Percentiles rank a stretch among this genome's conserved stretches.
phyloP scores from a whole-genome alignment of 2,329 filamentous ascomycete species.

The Colletotrichum sp. region DNA sequence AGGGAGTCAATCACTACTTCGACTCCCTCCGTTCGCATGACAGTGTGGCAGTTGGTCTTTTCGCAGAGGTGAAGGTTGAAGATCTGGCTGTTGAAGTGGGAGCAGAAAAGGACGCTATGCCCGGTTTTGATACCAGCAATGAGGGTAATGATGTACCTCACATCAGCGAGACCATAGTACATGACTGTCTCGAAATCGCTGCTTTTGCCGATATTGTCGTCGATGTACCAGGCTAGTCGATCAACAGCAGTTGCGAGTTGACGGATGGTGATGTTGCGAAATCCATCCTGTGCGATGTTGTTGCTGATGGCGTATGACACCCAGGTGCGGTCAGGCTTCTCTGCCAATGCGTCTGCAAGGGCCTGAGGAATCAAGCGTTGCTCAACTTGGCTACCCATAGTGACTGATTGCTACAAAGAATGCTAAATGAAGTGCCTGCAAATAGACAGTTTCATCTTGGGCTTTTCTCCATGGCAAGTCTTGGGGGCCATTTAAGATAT shows the following conservation, averaged over 20 bases:
- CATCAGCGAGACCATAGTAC: conserved; percentile 40
- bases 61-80: conserved; percentile 32
- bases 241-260: conserved; percentile 34
- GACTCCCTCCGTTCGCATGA: conserved; percentile 28
- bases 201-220: conserved; percentile 30
- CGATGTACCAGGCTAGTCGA: conserved; percentile 35
- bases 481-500: neutral
- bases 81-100: conserved; percentile 34
- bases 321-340: conserved; percentile 33
- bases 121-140: conserved; percentile 48
- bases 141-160: conserved; percentile 40
- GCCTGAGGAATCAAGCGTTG: neutral
- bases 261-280: conserved; percentile 30
- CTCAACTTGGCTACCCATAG: neutral
- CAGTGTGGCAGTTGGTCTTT: conserved; percentile 26
- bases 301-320: conserved; percentile 40
- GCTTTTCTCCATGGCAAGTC: neutral
- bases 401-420: neutral
- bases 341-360: neutral
- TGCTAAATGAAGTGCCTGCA: neutral
- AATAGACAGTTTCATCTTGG: neutral
- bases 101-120: conserved; percentile 40
- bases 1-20: conserved; percentile 26
- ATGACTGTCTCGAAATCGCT: conserved; percentile 36
- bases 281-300: conserved; percentile 29